These are phyloP conservation scores for Macrolepiota fuliginosa DNA, from an alignment of 768 basidiomycete species.

Conservation along the genomic window DNA sequence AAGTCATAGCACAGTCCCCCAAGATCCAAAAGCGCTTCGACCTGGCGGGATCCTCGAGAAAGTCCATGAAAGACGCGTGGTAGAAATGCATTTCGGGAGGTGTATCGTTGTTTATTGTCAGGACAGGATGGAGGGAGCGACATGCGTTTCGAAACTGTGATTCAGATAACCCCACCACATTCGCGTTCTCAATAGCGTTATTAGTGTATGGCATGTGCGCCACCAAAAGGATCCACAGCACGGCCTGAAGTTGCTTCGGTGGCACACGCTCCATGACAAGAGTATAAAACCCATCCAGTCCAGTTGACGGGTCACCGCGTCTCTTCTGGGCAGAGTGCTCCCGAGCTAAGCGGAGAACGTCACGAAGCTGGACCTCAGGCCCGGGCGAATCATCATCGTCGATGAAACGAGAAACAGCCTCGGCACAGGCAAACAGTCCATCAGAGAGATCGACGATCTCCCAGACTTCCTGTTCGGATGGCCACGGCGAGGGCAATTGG, in stretches of 20 bases:
- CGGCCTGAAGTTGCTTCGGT: too few relatives aligned
- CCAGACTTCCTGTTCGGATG: conserved; percentile 3
- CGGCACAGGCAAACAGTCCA: too few relatives aligned
- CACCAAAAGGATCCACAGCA: background rate
- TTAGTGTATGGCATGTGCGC: background rate
- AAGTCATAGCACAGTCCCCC: background rate
- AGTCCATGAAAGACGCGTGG: too few relatives aligned
- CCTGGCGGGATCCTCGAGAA: background rate
- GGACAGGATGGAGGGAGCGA: background rate
- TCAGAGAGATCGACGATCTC: too few relatives aligned
- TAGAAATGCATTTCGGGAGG: background rate
- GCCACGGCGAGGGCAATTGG: conserved; percentile 5
- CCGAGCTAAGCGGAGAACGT: too few relatives aligned
- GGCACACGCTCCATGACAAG: too few relatives aligned
- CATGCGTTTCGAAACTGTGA: background rate
- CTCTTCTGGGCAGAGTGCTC: too few relatives aligned
- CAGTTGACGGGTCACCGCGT: too few relatives aligned
- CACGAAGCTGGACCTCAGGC: too few relatives aligned
- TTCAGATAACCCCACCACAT: too few relatives aligned
- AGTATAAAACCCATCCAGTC: too few relatives aligned
- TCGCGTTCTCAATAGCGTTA: too few relatives aligned
- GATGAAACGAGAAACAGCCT: conserved; percentile 6
- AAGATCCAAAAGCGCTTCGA: background rate
- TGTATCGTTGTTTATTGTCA: background rate
- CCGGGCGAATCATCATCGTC: background rate